Percentiles rank a stretch among this genome's conserved stretches.
phyloP scores from a whole-genome alignment of 2,329 filamentous ascomycete species.

The Diplodia corticola region DNA sequence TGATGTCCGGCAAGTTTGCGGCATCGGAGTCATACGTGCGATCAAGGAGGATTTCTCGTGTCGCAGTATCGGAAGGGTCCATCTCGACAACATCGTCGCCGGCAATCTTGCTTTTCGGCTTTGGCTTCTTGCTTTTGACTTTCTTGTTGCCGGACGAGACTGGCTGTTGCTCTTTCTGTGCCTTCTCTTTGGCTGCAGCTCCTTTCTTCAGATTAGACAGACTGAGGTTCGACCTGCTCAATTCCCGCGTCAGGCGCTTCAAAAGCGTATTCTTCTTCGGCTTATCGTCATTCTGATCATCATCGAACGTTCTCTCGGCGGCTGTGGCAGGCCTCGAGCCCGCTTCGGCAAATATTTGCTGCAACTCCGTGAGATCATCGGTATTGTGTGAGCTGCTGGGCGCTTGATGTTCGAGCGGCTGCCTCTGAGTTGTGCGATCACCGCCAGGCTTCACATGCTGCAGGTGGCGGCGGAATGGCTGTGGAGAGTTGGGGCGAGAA shows the following conservation, averaged over 20 bases:
- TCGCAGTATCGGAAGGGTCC: background rate
- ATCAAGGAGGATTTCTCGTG: background rate
- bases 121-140: background rate
- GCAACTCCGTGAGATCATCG: conserved; percentile 36
- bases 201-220: conserved; percentile 11
- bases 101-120: background rate
- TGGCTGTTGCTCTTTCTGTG: conserved; percentile 2
- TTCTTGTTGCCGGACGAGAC: background rate
- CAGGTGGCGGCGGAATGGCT: background rate
- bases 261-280: conserved; percentile 26
- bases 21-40: conserved; percentile 19
- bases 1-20: conserved; percentile 10
- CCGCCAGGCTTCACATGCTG: background rate
- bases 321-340: conserved; percentile 3
- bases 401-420: background rate
- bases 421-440: background rate
- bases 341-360: conserved; percentile 37
- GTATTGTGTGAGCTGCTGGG: background rate
- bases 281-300: conserved; percentile 23
- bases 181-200: background rate
- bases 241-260: conserved; percentile 9
- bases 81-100: background rate
- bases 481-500: conserved; percentile 1
- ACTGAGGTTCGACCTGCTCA: conserved; percentile 8
- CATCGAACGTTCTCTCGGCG: background rate